These are phyloP conservation scores for Cercospora zeae-maydis DNA, from an alignment of 2,329 filamentous ascomycete species.

Conservation along the genomic window DNA sequence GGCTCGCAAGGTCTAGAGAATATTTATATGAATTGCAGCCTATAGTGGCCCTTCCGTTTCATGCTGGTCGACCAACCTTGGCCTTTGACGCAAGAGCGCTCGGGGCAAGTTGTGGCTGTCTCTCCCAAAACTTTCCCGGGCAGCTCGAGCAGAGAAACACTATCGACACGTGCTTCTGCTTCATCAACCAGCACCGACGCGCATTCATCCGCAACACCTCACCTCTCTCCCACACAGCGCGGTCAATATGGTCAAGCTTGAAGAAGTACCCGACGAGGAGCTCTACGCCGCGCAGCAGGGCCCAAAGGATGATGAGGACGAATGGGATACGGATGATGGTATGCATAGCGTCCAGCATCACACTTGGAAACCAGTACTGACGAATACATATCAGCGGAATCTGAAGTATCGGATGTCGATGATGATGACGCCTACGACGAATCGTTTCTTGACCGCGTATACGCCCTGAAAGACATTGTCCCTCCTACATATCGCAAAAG, in stretches of 20 bases:
- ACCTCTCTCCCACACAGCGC: background rate
- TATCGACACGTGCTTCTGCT: slow-evolving; percentile 1
- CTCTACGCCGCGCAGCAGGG: slow-evolving; percentile 71
- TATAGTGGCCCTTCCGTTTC: background rate
- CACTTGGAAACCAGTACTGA: slow-evolving; percentile 8
- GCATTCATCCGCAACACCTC: background rate
- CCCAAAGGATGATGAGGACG: slow-evolving; percentile 64
- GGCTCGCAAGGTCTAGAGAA: background rate
- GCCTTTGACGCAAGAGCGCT: slow-evolving; percentile 1
- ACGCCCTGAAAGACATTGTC: slow-evolving; percentile 45
- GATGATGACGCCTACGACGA: slow-evolving; percentile 58
- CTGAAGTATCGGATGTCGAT: slow-evolving; percentile 67
- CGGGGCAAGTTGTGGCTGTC: slow-evolving; percentile 1
- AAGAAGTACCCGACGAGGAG: slow-evolving; percentile 95
- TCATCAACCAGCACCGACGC: background rate
- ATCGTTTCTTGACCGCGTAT: slow-evolving; percentile 42
- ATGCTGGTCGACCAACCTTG: background rate
- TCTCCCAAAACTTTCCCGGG: slow-evolving; percentile 3
- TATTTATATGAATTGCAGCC: background rate
- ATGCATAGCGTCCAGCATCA: slow-evolving; percentile 36
- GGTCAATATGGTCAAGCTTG: slow-evolving; percentile 84
- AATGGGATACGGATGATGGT: slow-evolving; percentile 93
- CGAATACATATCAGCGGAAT: slow-evolving; percentile 52
- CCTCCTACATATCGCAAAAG: slow-evolving; percentile 45
- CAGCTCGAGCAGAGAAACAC: background rate